These are phyloP conservation scores for Leccinum subrobustum DNA, from an alignment of 1,284 basidiomycete genomes.

Conservation along the genomic window DNA sequence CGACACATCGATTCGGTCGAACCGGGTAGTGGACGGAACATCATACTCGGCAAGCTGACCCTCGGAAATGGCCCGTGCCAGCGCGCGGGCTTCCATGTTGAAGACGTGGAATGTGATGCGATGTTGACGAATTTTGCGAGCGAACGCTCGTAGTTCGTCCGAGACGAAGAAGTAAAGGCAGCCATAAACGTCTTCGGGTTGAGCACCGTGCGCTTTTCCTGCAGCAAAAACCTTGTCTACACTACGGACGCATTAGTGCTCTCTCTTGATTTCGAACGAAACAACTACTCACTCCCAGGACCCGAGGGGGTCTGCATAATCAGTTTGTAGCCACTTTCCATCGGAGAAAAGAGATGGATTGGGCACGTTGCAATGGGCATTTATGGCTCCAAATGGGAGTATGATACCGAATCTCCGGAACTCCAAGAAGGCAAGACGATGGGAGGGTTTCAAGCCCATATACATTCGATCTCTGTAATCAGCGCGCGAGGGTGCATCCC, in stretches of 20 bases:
- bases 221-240: conserved; percentile 28
- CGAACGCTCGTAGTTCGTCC: conserved; percentile 37
- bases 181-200: conserved; percentile 43
- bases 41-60: no score
- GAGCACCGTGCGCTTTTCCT: conserved; percentile 37
- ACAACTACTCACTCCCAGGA: conserved; percentile 41
- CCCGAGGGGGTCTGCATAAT: conserved; percentile 40
- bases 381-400: conserved; percentile 44
- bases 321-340: conserved; percentile 37
- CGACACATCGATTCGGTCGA: conserved; percentile 46
- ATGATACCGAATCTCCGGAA: conserved; percentile 41
- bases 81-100: conserved; percentile 25
- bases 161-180: conserved; percentile 46
- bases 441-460: conserved; percentile 35
- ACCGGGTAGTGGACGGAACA: conserved; percentile 20
- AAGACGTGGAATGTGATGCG: conserved; percentile 30
- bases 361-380: conserved; percentile 37
- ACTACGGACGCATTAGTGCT: conserved; percentile 10
- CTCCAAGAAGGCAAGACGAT: conserved; percentile 40
- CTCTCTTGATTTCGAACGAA: background rate
- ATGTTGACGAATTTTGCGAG: conserved; percentile 32
- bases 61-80: conserved; percentile 26
- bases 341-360: conserved; percentile 40
- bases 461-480: conserved; percentile 38
- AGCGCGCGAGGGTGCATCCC: conserved; percentile 27